Evolutionary conservation across 108 stramenopile species (phyloP), one percentile per base, ranked within the genome.

Genomic region (Pseudonitzschia delicatissima): DNA sequence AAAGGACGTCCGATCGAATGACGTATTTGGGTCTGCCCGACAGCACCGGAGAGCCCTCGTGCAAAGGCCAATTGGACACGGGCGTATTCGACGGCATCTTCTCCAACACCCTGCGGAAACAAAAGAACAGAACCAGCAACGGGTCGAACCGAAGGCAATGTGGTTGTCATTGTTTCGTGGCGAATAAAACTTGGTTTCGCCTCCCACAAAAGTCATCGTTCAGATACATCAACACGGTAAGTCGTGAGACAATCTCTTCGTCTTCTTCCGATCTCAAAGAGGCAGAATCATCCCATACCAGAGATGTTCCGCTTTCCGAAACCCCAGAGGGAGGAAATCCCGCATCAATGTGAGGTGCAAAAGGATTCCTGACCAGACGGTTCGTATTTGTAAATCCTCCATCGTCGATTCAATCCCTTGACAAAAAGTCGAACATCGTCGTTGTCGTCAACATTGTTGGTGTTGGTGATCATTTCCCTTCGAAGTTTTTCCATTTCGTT

Each of bases 261-360:
- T 44, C 29, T 2, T 35, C 21, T 7, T 61, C 60, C 13, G 26
- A 60, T 29, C 15, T 55, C 17, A 55, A 33, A 13, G 53, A 55
- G 9, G 53, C 47, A 3, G 77, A 67, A 17, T 39, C 55, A 57
- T 86, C 85, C 85, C 82, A 82, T 5, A 80, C 33, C 2, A 86
- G 42, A 11, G 39, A 40, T 13, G 35, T 60, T 6, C 68, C 69
- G 65, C 80, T 76, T 8, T 86, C 64, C 6, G 88, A 86, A 13
- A 87, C 33, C 1, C 86, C 87, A 7, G 88, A 87, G 3, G 88
- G 88, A 11, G 93, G 85, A 74, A 94, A 94, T 0, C 88, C 93
- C 21, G 90, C 88, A 79, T 94, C 93, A 66, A 94, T 87, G 60
- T 94, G 93, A 18, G 93, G 88, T 51, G 87, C 79, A 78, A 94